Evolutionary conservation across 768 basidiomycete genomes (phyloP).

Genomic region (Termitomyces sp.): DNA sequence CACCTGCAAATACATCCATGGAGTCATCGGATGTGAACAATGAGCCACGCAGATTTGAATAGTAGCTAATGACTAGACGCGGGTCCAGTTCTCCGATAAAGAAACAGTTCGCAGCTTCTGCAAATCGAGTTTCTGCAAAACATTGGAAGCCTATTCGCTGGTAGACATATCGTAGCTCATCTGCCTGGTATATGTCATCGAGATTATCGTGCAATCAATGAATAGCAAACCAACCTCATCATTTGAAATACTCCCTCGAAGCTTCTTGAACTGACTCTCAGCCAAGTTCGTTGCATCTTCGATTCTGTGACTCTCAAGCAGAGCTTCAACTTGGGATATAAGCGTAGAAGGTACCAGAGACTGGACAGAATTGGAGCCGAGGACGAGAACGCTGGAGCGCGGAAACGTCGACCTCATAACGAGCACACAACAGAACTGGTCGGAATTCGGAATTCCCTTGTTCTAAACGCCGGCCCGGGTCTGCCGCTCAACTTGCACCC

Average conservation of each 20-base stretch:
- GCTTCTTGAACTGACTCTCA: slow-evolving; percentile 53
- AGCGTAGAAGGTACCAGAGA: slow-evolving; percentile 69
- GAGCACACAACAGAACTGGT: neutral
- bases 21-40: slow-evolving; percentile 51
- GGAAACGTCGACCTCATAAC: slow-evolving; percentile 41
- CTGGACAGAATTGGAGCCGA: slow-evolving; percentile 53
- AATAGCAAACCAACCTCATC: slow-evolving; percentile 43
- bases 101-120: slow-evolving; percentile 75
- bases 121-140: slow-evolving; percentile 74
- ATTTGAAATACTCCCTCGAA: slow-evolving; percentile 44
- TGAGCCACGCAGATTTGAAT: slow-evolving; percentile 65
- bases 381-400: slow-evolving; percentile 62
- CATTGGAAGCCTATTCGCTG: slow-evolving; percentile 80
- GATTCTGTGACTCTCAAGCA: slow-evolving; percentile 59
- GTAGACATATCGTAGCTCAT: slow-evolving; percentile 74
- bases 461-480: neutral
- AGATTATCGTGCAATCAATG: neutral
- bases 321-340: slow-evolving; percentile 64
- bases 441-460: neutral
- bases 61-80: slow-evolving; percentile 75
- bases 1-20: slow-evolving; percentile 69
- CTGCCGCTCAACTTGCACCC: neutral
- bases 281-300: slow-evolving; percentile 60
- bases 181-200: slow-evolving; percentile 32
- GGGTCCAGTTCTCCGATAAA: slow-evolving; percentile 82